Evolutionary conservation across 2,329 filamentous ascomycete species (phyloP), one percentile per base, ranked within the genome.

Genomic region (Aspergillus sp.): DNA sequence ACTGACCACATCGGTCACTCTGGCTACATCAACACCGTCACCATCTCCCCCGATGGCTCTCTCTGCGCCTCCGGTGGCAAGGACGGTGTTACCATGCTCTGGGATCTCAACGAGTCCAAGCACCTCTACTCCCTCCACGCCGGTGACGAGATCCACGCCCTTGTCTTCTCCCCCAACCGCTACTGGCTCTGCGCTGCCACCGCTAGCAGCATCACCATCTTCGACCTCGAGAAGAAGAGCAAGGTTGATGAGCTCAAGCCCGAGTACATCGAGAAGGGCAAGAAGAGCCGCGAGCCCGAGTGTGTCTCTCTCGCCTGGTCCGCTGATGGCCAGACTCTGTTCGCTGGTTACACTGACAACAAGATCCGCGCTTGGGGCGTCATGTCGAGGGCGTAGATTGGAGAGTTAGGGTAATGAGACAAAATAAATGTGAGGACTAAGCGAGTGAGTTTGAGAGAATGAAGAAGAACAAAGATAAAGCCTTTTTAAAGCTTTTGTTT

Each of bases 221-320:
- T 99, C 84, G 95, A 99, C 78, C 88, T 99, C 71, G 95, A 99
- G 91, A 99, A 99, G 93, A 99, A 99, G 93, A 96, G 89, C 89
- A 98, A 97, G 90, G 93, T 98, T 77, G 93, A 98, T 75, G 95
- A 98, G 88, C 89, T 99, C 81, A 97, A 96, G 89, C 93, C 93
- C 70, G 95, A 99, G 81, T 96, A 95, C 85, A 85, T 92, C 76
- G 86, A 92, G 78, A 89, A 92, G 78, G 91, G 93, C 84, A 96
- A 96, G 91, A 98, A 98, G 91, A 92, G 89, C 88, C 88, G 93
- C 78, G 93, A 97, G 83, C 95, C 95, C 73, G 93, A 98, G 89
- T 98, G 93, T 81, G 89, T 99, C 75, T 91, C 87, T 78, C 86
- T 99, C 82, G 93, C 93, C 78, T 99, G 95, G 95, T 91, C 87